These are phyloP conservation scores for Candida neerlandica DNA, from an alignment of 1,139 yeast species.

Conservation along the genomic window DNA sequence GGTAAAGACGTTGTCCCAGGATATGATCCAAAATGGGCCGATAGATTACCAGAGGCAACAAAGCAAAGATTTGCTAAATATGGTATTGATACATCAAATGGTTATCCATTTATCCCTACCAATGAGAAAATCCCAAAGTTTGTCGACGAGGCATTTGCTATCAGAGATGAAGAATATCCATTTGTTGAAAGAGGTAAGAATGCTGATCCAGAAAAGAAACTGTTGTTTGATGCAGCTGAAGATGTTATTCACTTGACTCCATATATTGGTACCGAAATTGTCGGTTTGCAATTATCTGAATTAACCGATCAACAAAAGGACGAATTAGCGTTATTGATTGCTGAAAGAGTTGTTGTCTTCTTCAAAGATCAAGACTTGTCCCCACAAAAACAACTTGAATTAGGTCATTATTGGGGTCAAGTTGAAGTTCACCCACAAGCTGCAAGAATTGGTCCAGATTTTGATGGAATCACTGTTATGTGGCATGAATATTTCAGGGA, in stretches of 20 bases:
- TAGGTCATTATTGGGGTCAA: slow-evolving; percentile 47
- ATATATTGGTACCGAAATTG: slow-evolving; percentile 58
- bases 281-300: slow-evolving; percentile 53
- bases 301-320: slow-evolving; percentile 54
- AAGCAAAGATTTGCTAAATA: slow-evolving; percentile 30
- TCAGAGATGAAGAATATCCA: slow-evolving; percentile 43
- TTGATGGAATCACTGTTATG: slow-evolving; percentile 49
- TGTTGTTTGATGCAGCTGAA: slow-evolving; percentile 52
- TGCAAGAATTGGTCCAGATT: slow-evolving; percentile 28
- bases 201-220: slow-evolving; percentile 58
- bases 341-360: slow-evolving; percentile 47
- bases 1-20: slow-evolving; percentile 15
- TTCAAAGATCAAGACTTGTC: slow-evolving; percentile 46
- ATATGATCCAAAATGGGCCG: slow-evolving; percentile 20
- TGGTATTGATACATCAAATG: slow-evolving; percentile 33
- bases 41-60: slow-evolving; percentile 33
- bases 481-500: slow-evolving; percentile 50
- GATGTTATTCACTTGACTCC: slow-evolving; percentile 51
- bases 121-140: slow-evolving; percentile 45
- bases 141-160: slow-evolving; percentile 51
- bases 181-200: slow-evolving; percentile 49
- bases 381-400: slow-evolving; percentile 48
- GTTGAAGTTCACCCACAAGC: slow-evolving; percentile 48
- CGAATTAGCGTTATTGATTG: slow-evolving; percentile 47
- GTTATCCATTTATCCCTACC: slow-evolving; percentile 33